phyloP scores from a whole-genome alignment of 106 monocot genomes.

The Amphibolis antarctica region DNA sequence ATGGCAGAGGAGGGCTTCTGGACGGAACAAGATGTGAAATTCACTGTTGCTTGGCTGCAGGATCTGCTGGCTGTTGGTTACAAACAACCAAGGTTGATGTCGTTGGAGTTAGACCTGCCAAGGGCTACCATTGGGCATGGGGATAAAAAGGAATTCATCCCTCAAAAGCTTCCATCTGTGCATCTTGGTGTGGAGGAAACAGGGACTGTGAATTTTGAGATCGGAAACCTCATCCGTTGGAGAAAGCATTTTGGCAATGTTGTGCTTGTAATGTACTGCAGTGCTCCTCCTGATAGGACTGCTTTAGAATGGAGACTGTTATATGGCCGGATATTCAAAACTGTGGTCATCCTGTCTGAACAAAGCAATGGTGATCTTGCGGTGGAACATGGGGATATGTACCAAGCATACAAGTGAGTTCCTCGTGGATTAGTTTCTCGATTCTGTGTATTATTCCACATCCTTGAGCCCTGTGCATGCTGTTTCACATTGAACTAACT shows the following conservation, averaged over 20 bases:
- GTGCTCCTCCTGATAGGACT: slow-evolving; percentile 50
- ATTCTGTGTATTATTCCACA: not conserved
- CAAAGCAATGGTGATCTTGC: slow-evolving; percentile 20
- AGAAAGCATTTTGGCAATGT: slow-evolving; percentile 80
- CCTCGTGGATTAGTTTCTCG: not conserved
- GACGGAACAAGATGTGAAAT: slow-evolving; percentile 65
- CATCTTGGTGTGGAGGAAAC: slow-evolving; percentile 88
- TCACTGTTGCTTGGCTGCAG: slow-evolving; percentile 85
- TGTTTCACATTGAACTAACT: too few relatives aligned
- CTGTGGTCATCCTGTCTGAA: slow-evolving; percentile 77
- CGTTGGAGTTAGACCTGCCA: slow-evolving; percentile 70
- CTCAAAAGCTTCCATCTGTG: slow-evolving; percentile 78
- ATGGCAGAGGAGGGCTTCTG: slow-evolving; percentile 99
- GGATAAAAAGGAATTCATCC: slow-evolving; percentile 66
- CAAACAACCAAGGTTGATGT: slow-evolving; percentile 84
- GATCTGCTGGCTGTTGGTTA: slow-evolving; percentile 78
- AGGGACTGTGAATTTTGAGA: slow-evolving; percentile 71
- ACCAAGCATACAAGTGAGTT: slow-evolving; percentile 19
- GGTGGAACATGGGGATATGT: slow-evolving; percentile 10
- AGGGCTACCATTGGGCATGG: slow-evolving; percentile 87
- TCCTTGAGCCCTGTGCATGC: slow-evolving; percentile 2
- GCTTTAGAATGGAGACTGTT: slow-evolving; percentile 96
- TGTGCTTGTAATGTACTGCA: slow-evolving; percentile 67
- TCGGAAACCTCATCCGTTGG: slow-evolving; percentile 93
- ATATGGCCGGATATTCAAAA: slow-evolving; percentile 94